Evolutionary conservation across 805 yeast species (phyloP).

Genomic region (Saccharomycopsis vini): DNA sequence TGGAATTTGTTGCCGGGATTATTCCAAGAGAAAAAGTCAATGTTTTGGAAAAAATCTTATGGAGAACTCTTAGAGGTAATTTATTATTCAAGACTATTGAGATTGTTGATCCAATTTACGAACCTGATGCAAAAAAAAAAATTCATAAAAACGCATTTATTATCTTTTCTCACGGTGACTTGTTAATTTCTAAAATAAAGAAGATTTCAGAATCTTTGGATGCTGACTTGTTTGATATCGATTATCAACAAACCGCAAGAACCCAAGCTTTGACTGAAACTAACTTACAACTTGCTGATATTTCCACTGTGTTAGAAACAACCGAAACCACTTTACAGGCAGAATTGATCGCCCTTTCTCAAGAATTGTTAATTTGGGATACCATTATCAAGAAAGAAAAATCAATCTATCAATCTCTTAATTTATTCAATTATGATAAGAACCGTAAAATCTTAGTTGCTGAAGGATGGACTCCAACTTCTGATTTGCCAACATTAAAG

Average conservation of each 20-base stretch:
- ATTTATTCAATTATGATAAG: slow-evolving; percentile 59
- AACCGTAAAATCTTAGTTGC: slow-evolving; percentile 58
- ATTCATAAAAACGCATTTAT: slow-evolving; percentile 54
- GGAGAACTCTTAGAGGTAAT: slow-evolving; percentile 72
- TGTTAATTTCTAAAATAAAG: slow-evolving; percentile 49
- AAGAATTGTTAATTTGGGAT: slow-evolving; percentile 56
- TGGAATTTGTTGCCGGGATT: slow-evolving; percentile 56
- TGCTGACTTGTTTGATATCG: slow-evolving; percentile 51
- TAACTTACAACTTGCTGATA: slow-evolving; percentile 37
- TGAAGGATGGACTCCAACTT: slow-evolving; percentile 67
- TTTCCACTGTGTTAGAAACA: slow-evolving; percentile 39
- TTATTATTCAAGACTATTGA: slow-evolving; percentile 52
- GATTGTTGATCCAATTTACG: slow-evolving; percentile 47
- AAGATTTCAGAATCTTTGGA: slow-evolving; percentile 64
- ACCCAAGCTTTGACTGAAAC: slow-evolving; percentile 30
- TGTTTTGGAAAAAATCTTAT: slow-evolving; percentile 57
- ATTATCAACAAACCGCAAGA: slow-evolving; percentile 32
- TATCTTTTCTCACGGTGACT: slow-evolving; percentile 61
- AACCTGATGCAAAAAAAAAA: slow-evolving; percentile 38
- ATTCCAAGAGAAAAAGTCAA: slow-evolving; percentile 51
- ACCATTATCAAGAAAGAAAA: slow-evolving; percentile 44
- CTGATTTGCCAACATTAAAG: slow-evolving; percentile 40
- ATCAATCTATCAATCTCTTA: slow-evolving; percentile 48
- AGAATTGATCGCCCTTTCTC: slow-evolving; percentile 55
- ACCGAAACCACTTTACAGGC: slow-evolving; percentile 49